phyloP scores from a whole-genome alignment of 2,329 filamentous ascomycete genomes.

The Gaeumannomyces sp. region DNA sequence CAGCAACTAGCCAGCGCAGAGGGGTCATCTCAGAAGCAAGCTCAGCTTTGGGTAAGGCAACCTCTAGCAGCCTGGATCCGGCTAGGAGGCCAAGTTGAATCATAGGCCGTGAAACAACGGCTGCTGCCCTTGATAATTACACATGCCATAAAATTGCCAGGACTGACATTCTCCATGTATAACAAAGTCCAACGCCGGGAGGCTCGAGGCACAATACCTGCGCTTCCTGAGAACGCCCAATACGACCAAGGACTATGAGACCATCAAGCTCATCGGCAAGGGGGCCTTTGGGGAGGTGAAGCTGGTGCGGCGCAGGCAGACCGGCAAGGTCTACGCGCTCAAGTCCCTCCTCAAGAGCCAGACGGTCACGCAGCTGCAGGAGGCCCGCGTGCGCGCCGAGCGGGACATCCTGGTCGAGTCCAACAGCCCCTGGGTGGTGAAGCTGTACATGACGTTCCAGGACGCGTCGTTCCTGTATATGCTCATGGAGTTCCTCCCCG shows the following conservation, averaged over 20 bases:
- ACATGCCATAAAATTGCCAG: neutral
- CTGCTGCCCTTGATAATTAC: neutral
- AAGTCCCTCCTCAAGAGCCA: conserved; percentile 74
- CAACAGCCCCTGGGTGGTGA: conserved; percentile 75
- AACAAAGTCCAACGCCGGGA: conserved; percentile 12
- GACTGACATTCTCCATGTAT: neutral
- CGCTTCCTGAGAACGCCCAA: conserved; percentile 68
- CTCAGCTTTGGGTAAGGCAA: conserved; percentile 33
- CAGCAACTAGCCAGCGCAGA: conserved; percentile 3
- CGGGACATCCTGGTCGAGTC: conserved; percentile 74
- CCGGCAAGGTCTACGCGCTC: conserved; percentile 72
- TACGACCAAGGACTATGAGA: conserved; percentile 64
- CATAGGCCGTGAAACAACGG: too few species aligned
- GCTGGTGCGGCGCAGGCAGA: conserved; percentile 67
- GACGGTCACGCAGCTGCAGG: conserved; percentile 78
- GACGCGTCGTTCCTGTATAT: conserved; percentile 71
- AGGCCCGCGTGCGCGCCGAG: conserved; percentile 72
- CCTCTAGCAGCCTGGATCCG: neutral
- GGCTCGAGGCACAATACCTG: conserved; percentile 59
- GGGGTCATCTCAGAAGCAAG: conserved; percentile 30
- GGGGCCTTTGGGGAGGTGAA: conserved; percentile 77
- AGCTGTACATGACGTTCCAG: conserved; percentile 74
- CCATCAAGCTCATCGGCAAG: conserved; percentile 73
- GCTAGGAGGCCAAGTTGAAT: too few species aligned
- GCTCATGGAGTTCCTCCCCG: conserved; percentile 76